Evolutionary conservation across 2,329 filamentous ascomycete species (phyloP).

Genomic region (Beauveria sp.): DNA sequence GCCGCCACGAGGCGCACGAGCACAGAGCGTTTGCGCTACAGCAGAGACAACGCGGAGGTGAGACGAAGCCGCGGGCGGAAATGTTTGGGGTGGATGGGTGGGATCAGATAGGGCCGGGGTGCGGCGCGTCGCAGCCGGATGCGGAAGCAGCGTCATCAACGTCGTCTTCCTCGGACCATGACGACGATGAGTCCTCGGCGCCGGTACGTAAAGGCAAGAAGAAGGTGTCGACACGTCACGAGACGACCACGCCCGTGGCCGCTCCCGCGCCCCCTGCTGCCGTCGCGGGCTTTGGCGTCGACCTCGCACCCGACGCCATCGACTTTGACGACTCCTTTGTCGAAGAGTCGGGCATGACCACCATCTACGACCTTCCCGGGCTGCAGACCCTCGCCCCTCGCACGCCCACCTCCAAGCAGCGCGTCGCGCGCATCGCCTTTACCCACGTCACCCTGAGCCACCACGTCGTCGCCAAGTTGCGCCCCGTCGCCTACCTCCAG

Average conservation of each 20-base stretch:
- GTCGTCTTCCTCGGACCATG: too few species aligned
- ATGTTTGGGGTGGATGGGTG: constrained; percentile 5
- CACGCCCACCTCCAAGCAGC: constrained; percentile 46
- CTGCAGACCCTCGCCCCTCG: constrained; percentile 48
- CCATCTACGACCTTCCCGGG: constrained; percentile 53
- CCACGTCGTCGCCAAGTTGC: constrained; percentile 53
- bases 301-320: constrained; percentile 2
- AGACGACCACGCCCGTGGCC: neutral
- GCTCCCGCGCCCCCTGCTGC: neutral
- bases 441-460: constrained; percentile 45
- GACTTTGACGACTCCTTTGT: constrained; percentile 41
- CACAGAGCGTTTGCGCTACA: constrained; percentile 21
- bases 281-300: neutral
- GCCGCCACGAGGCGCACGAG: constrained; percentile 26
- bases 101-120: neutral
- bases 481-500: constrained; percentile 51
- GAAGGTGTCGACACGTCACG: neutral
- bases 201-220: neutral
- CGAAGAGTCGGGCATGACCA: constrained; percentile 52
- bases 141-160: too few species aligned
- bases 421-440: constrained; percentile 48
- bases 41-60: constrained; percentile 13
- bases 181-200: neutral
- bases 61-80: constrained; percentile 7
- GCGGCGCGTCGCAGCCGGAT: too few species aligned